Evolutionary conservation across 208 protist species (phyloP), one percentile per base, ranked within the genome.

Genomic region (Leishmania aethiopica): DNA sequence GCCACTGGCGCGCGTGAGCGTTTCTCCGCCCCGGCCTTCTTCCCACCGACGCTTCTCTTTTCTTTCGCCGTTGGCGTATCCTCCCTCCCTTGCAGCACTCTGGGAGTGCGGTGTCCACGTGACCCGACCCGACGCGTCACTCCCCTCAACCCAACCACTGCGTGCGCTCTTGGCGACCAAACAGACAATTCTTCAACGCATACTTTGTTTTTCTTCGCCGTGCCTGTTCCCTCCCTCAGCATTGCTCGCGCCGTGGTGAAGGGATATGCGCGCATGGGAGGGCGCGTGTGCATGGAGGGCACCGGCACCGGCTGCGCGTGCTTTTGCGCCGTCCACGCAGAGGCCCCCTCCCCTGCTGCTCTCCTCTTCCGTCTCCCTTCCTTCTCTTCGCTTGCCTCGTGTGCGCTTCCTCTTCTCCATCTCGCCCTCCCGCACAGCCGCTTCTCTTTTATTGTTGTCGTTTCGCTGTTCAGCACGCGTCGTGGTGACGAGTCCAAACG

Each of bases 91-190:
- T 17, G 42, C 22, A 2, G 67, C 28, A 10, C 67, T 47, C 25
- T 55, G 11, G 70, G 10, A 53, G 40, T 22, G 28, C 47, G 28
- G 28, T 53, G 28, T 25, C 22, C 32, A 11, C 35, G 42, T n/a
- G 22, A 35, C 5, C 7, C 28, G 45, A n/a, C 10, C 45, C n/a
- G 66, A 35, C 25, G 10, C 35, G 7, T n/a, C 67, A 25, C 45
- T 35, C 45, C 42, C 70, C 70, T 22, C 40, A 32, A 32, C 40
- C 17, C 67, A 72, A 15, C 40, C 40, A 28, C 6, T 35, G 25
- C 40, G 40, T 53, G 70, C 70, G 25, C 40, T 74, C 70, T 13
- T 51, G 70, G 32, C 2, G 70, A 74, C 70, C 70, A 74, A 74
- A 74, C 37, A 74, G 10, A 74, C 55, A 74, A 25, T 19, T 1